Conservation (phyloP, 1,139 yeast species). For the Hanseniaspora gamundiae region DNA sequence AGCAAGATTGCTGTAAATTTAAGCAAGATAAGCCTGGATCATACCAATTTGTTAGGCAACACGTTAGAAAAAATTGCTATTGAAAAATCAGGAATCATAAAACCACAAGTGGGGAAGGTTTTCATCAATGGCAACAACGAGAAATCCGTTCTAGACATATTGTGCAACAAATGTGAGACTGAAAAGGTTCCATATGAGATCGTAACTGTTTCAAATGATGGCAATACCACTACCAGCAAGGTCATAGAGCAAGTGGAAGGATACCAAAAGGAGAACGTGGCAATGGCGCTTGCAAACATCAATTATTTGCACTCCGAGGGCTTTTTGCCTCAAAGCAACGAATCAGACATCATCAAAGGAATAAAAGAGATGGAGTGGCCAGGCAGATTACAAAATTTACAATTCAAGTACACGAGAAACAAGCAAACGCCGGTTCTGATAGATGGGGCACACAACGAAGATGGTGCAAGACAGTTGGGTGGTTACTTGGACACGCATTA, state of each 20-base stretch:
- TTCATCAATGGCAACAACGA: constrained; percentile 65
- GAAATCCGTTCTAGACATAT: constrained; percentile 34
- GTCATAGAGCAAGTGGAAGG: constrained; percentile 35
- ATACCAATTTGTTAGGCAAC: constrained; percentile 60
- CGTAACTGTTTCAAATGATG: constrained; percentile 15
- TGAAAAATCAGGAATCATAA: constrained; percentile 80
- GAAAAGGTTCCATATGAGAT: constrained; percentile 21
- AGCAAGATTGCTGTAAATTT: constrained; percentile 54
- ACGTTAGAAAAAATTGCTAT: constrained; percentile 51
- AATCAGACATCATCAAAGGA: constrained; percentile 35
- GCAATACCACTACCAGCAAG: constrained; percentile 9
- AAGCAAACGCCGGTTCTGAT: constrained; percentile 33
- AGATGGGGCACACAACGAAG: constrained; percentile 91
- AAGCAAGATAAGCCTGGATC: constrained; percentile 79
- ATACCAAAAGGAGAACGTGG: constrained; percentile 60
- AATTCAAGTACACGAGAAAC: constrained; percentile 10
- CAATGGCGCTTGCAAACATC: constrained; percentile 53
- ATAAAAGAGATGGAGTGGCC: constrained; percentile 44
- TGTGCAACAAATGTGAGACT: constrained; percentile 19
- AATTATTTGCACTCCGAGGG: constrained; percentile 24
- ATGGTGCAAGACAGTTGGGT: constrained; percentile 63
- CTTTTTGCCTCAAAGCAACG: constrained; percentile 20
- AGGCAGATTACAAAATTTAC: constrained; percentile 44
- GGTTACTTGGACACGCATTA: constrained; percentile 28
- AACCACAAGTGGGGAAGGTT: constrained; percentile 39